phyloP scores from a whole-genome alignment of 768 basidiomycete species.

The Xerocomellus amylosporus region DNA sequence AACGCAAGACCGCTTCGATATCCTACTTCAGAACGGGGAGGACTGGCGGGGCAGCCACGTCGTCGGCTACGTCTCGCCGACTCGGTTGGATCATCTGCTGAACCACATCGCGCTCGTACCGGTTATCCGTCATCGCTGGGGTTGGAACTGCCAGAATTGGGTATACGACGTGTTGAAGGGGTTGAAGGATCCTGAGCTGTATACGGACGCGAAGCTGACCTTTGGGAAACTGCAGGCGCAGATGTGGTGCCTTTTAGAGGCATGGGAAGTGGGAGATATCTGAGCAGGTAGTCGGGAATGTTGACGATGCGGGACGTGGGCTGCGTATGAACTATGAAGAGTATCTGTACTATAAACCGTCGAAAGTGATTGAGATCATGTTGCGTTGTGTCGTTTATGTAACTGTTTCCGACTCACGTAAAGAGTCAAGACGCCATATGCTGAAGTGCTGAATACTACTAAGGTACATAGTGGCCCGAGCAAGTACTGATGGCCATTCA shows the following conservation, averaged over 20 bases:
- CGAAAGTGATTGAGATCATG: not conserved
- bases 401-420: not conserved
- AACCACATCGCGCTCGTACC: slow-evolving; percentile 20
- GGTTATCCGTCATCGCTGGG: slow-evolving; percentile 12
- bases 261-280: slow-evolving; percentile 30
- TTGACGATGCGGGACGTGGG: not conserved
- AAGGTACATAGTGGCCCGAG: too few species aligned
- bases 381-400: not conserved
- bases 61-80: slow-evolving; percentile 22
- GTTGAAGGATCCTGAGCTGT: slow-evolving; percentile 10
- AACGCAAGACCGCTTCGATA: slow-evolving; percentile 14
- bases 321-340: not conserved
- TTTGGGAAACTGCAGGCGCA: slow-evolving; percentile 24
- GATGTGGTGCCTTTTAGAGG: slow-evolving; percentile 30
- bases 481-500: too few species aligned
- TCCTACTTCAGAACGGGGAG: slow-evolving; percentile 5
- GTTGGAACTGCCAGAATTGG: slow-evolving; percentile 31
- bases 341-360: not conserved
- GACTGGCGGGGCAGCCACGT: slow-evolving; percentile 28
- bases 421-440: too few species aligned
- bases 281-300: not conserved
- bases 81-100: slow-evolving; percentile 13
- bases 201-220: slow-evolving; percentile 14
- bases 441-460: too few species aligned
- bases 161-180: slow-evolving; percentile 23